A percentile compares a stretch with the other conserved stretches of the same genome.
These are phyloP conservation scores for Austropuccinia psidii DNA, from an alignment of 1,284 basidiomycete species.

Conservation along the genomic window DNA sequence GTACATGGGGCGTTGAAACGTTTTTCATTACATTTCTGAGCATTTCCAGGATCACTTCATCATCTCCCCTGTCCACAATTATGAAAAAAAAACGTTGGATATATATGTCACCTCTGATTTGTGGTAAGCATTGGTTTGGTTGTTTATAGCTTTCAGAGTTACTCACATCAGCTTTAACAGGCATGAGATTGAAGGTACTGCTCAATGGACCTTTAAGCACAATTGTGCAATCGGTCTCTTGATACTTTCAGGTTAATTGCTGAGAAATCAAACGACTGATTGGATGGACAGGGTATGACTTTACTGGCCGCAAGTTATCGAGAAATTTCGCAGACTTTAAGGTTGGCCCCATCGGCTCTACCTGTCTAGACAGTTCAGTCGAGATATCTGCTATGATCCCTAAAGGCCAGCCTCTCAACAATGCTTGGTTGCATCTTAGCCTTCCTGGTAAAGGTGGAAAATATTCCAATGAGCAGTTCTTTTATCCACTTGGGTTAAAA, in stretches of 20 bases:
- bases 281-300: constrained; percentile 51
- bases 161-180: too few species aligned
- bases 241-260: neutral
- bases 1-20: constrained; percentile 60
- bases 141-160: too few species aligned
- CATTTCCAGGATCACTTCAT: constrained; percentile 53
- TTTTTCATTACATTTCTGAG: constrained; percentile 55
- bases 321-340: constrained; percentile 51
- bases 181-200: constrained; percentile 53
- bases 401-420: constrained; percentile 48
- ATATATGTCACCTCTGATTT: constrained; percentile 55
- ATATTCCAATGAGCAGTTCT: constrained; percentile 56
- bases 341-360: constrained; percentile 54
- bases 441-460: constrained; percentile 53
- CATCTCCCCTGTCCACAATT: constrained; percentile 54
- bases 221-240: neutral
- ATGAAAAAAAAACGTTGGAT: constrained; percentile 54
- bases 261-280: neutral
- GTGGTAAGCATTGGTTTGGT: constrained; percentile 40
- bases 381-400: constrained; percentile 45
- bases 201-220: constrained; percentile 53
- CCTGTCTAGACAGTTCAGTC: constrained; percentile 50
- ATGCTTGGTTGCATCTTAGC: constrained; percentile 56
- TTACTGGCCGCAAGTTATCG: constrained; percentile 52
- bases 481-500: constrained; percentile 55